A percentile compares a stretch with the other conserved stretches of the same genome.
phyloP scores from a whole-genome alignment of 495 filamentous ascomycete species.

The Lasiosphaeria hispida region DNA sequence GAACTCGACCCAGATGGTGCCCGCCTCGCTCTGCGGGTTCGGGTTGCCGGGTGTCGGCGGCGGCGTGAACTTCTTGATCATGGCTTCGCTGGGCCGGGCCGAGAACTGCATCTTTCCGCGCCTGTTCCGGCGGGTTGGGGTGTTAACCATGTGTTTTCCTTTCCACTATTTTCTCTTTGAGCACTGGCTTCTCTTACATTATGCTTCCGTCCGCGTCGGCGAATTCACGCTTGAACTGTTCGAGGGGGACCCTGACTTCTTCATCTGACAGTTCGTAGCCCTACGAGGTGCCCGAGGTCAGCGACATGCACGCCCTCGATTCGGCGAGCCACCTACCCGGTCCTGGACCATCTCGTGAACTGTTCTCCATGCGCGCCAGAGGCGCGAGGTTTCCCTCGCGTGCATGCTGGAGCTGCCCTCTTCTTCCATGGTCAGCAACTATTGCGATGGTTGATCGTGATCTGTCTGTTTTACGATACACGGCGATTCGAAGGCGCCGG shows the following conservation, averaged over 20 bases:
- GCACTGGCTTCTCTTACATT: slow-evolving; percentile 51
- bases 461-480: neutral
- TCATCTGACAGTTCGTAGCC: slow-evolving; percentile 90
- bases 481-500: no score
- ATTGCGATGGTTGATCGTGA: slow-evolving; percentile 10
- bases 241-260: slow-evolving; percentile 78
- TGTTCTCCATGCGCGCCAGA: slow-evolving; percentile 87
- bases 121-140: slow-evolving; percentile 42
- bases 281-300: slow-evolving; percentile 40
- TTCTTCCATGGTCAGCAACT: slow-evolving; percentile 49
- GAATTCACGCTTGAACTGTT: slow-evolving; percentile 68
- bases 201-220: slow-evolving; percentile 65
- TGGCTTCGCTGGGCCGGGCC: slow-evolving; percentile 73
- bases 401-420: slow-evolving; percentile 46
- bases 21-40: slow-evolving; percentile 67
- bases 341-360: slow-evolving; percentile 86
- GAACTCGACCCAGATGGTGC: slow-evolving; percentile 93
- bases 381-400: slow-evolving; percentile 63
- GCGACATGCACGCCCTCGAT: neutral
- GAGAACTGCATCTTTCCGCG: slow-evolving; percentile 82
- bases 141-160: no score
- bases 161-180: no score
- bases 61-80: slow-evolving; percentile 79
- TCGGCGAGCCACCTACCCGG: slow-evolving; percentile 52
- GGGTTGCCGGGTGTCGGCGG: slow-evolving; percentile 62